Evolutionary conservation across 148 eudicot genomes (phyloP).

Genomic region (Beta vulgaris): DNA sequence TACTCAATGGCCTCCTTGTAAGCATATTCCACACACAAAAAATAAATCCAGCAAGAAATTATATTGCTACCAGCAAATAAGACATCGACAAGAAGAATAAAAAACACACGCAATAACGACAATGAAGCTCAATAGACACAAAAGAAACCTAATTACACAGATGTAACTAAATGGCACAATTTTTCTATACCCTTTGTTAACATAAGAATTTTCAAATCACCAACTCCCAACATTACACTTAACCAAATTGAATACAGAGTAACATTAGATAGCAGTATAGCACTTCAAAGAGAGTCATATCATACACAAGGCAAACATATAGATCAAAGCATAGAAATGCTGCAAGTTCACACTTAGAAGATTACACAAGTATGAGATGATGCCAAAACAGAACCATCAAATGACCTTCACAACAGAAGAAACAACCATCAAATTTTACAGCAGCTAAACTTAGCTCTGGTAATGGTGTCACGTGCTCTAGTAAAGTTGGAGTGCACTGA

Average conservation of each 20-base stretch:
- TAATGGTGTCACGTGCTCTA: too few species aligned
- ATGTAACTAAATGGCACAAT: too few species aligned
- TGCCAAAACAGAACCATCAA: too few species aligned
- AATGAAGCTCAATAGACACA: neutral
- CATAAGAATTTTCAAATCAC: too few species aligned
- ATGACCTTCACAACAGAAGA: too few species aligned
- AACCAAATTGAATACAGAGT: neutral
- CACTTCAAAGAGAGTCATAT: neutral
- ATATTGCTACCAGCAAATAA: neutral
- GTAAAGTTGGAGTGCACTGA: neutral
- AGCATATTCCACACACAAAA: neutral
- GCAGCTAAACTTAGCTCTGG: too few species aligned
- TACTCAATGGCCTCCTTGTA: neutral
- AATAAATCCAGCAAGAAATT: neutral
- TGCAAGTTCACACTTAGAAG: neutral
- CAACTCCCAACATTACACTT: neutral
- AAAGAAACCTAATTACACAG: neutral
- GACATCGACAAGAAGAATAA: neutral
- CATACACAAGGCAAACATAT: neutral
- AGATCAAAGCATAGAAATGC: neutral
- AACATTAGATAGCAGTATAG: neutral
- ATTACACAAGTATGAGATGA: neutral
- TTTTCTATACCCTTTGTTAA: too few species aligned
- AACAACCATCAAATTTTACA: too few species aligned
- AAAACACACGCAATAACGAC: neutral